Evolutionary conservation across 805 yeast genomes (phyloP).

Genomic region (Hanseniaspora vineae): DNA sequence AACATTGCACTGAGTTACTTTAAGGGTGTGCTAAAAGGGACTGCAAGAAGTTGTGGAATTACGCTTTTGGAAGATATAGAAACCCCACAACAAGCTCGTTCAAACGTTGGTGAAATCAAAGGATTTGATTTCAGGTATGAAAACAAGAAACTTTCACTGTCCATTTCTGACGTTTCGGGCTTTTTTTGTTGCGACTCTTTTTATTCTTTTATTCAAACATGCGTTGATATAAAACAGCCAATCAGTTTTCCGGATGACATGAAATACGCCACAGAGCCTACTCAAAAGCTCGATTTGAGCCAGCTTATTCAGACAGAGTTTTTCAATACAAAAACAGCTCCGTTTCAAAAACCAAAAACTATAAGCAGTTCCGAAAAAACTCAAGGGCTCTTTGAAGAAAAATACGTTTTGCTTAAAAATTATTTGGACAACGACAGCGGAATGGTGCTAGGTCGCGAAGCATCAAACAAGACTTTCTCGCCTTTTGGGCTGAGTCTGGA

Average conservation of each 20-base stretch:
- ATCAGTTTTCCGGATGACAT: slow-evolving; percentile 44
- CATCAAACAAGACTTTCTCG: neutral
- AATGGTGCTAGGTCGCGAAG: neutral
- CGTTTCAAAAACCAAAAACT: no score
- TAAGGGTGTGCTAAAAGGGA: neutral
- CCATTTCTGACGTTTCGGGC: slow-evolving; percentile 34
- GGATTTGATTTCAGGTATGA: neutral
- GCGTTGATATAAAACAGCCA: slow-evolving; percentile 63
- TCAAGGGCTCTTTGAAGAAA: no score
- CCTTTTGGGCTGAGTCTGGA: neutral
- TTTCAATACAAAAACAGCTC: no score
- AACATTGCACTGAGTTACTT: neutral
- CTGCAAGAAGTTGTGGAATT: slow-evolving; percentile 1
- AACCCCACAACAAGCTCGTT: neutral
- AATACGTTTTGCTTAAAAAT: neutral
- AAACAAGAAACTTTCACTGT: slow-evolving; percentile 6
- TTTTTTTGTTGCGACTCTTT: slow-evolving; percentile 78
- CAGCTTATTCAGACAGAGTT: slow-evolving; percentile 6
- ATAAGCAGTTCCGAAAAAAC: no score
- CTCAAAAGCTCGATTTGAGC: slow-evolving; percentile 26
- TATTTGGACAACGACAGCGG: neutral
- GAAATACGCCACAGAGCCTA: slow-evolving; percentile 32
- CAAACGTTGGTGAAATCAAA: neutral
- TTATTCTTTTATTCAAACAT: slow-evolving; percentile 52
- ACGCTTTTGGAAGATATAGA: slow-evolving; percentile 2